Percentiles rank a stretch among this genome's conserved stretches.
phyloP scores from a whole-genome alignment of 176 grass and related monocot genomes.

The Triticum urartu region DNA sequence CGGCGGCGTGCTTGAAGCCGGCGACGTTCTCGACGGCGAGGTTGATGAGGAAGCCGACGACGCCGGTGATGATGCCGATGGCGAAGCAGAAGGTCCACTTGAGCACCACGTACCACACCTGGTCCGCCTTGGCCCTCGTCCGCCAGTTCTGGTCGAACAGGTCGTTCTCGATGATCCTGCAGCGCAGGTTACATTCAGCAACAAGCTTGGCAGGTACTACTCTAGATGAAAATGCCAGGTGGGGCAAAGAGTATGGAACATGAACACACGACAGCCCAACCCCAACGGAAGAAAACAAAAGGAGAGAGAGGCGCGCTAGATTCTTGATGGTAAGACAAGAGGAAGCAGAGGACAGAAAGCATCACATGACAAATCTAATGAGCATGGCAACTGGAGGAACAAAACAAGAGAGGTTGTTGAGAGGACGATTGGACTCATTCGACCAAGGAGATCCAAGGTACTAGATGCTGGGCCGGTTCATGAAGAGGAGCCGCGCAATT shows the following conservation, averaged over 20 bases:
- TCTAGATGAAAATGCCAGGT: neutral
- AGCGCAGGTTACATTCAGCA: neutral
- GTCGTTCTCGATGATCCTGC: conserved; percentile 88
- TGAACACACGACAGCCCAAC: neutral
- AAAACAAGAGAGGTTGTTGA: neutral
- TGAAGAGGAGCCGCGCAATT: no score
- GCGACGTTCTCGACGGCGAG: conserved; percentile 89
- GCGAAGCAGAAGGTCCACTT: conserved; percentile 92
- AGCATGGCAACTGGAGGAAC: neutral
- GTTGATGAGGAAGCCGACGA: conserved; percentile 85
- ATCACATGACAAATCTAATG: neutral
- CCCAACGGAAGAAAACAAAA: neutral
- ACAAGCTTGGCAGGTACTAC: neutral
- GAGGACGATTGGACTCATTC: neutral
- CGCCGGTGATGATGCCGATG: conserved; percentile 60
- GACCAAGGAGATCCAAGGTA: neutral
- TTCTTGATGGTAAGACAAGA: neutral
- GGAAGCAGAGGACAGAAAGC: neutral
- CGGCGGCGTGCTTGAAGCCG: conserved; percentile 59
- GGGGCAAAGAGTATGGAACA: neutral
- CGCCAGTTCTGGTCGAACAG: conserved; percentile 95
- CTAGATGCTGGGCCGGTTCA: neutral
- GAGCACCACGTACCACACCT: conserved; percentile 70
- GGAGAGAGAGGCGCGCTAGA: neutral
- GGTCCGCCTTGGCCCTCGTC: conserved; percentile 48